Conservation (phyloP, 768 basidiomycete species). For the Hygrophorus pudorinus region DNA sequence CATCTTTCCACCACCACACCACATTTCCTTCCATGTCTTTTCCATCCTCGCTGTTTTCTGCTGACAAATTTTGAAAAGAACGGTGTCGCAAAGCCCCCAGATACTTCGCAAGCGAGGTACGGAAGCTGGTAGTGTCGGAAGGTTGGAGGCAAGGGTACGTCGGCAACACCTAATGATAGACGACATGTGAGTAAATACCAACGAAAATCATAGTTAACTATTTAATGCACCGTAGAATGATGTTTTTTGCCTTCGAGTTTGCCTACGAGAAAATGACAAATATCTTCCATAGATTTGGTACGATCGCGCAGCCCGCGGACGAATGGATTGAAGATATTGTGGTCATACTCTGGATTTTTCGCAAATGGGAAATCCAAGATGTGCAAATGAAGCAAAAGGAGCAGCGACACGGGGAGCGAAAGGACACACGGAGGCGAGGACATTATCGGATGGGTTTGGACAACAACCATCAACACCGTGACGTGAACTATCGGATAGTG, state of each 20-base stretch:
- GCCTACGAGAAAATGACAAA: constrained; percentile 38
- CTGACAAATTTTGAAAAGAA: constrained; percentile 15
- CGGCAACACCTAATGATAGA: constrained; percentile 28
- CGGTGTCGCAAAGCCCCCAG: constrained; percentile 35
- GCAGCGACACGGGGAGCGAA: constrained; percentile 29
- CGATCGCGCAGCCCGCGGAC: constrained; percentile 40
- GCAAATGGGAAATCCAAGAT: constrained; percentile 40
- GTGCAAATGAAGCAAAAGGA: constrained; percentile 44
- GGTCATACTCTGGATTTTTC: constrained; percentile 40
- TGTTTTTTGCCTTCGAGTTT: constrained; percentile 30
- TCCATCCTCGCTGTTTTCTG: constrained; percentile 12
- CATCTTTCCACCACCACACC: constrained; percentile 49
- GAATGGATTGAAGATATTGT: constrained; percentile 34
- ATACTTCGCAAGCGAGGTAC: constrained; percentile 40
- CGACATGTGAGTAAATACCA: background rate
- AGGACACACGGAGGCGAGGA: background rate
- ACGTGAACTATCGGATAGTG: too few relatives aligned
- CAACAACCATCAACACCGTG: too few relatives aligned
- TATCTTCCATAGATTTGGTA: constrained; percentile 40
- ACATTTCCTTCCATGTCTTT: constrained; percentile 1
- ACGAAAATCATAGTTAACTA: too few relatives aligned
- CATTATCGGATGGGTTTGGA: too few relatives aligned
- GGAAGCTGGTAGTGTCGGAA: constrained; percentile 41
- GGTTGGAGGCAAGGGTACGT: constrained; percentile 44
- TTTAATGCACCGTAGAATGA: constrained; percentile 6